These are phyloP conservation scores for Prunus armeniaca DNA, from an alignment of 306 rosid genomes.

Conservation along the genomic window DNA sequence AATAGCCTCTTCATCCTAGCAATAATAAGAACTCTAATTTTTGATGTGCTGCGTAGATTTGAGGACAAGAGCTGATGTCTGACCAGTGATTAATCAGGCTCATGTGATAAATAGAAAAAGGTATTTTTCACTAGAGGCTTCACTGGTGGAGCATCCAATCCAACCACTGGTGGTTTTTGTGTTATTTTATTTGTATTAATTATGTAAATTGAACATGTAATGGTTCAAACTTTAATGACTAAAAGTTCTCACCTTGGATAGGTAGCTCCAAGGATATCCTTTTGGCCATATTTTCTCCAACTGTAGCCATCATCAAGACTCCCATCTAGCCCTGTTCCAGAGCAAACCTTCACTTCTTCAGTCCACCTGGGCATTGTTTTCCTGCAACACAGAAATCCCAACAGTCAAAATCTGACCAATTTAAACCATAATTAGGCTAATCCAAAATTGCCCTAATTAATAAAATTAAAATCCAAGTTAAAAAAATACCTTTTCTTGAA, in stretches of 20 bases:
- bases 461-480: background rate
- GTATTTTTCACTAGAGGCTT: background rate
- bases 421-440: background rate
- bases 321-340: constrained; percentile 47
- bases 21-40: background rate
- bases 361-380: constrained; percentile 53
- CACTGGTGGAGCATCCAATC: background rate
- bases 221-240: background rate
- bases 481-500: constrained; percentile 59
- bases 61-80: background rate
- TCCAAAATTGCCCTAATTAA: background rate
- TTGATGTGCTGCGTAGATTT: no score
- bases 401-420: background rate
- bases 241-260: constrained; percentile 60
- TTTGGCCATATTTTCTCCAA: constrained; percentile 98
- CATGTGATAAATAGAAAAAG: background rate
- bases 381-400: constrained; percentile 39
- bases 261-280: constrained; percentile 77
- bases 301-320: constrained; percentile 54
- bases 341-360: constrained; percentile 49
- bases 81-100: constrained; percentile 5
- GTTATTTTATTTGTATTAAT: background rate
- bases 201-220: no score
- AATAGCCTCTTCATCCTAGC: no score
- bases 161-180: background rate